Evolutionary conservation across 768 basidiomycete species (phyloP), one percentile per base, ranked within the genome.

Genomic region (Agaricus sinodeliciosus): DNA sequence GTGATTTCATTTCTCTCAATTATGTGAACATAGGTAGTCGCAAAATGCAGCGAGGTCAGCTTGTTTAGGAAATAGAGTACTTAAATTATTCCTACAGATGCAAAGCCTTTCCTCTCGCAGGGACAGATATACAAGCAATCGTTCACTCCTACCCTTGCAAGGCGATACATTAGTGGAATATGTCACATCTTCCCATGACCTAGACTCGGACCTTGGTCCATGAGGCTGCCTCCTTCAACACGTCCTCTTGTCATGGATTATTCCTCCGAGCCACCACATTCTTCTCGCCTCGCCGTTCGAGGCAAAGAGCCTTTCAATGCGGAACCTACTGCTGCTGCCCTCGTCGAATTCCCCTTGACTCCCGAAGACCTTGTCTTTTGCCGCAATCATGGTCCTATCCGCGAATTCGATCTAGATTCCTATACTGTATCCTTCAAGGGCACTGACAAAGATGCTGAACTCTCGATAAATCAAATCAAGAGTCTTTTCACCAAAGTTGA

Each of bases 351-450:
- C 60, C 62, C 73, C 5, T 55, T 79, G 52, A 88, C 87, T 0
- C 85, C 86, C 0, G 75, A 78, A 48, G 76, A 77, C 42, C 70
- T 84, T n/a, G 71, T 82, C 9, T 90, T 86, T 60, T 80, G 79
- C 55, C 79, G 87, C 31, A 89, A 89, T 59, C 87, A 89, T 59
- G 80, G 85, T 42, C 75, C 74, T 52, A 80, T 81, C 31, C 67
- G 74, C 9, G 72, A 76, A 43, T 76, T 80, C 47, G 72, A 76
- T 54, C 71, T 72, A 22, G 68, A 70, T n/a, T 60, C 66, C 2
- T 81, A 77, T 63, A 59, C 57, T 3, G 47, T 82, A 26, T 61
- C 66, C 16, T 57, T 80, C 48, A 71, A 68, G 31, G 72, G 69
- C 43, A 59, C 62, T 11, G 62, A 64, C 48, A 62, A 68, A 36